Base-by-base conservation (phyloP, 305 asterid species). In the Fraxinus xanthoxyloides region DNA sequence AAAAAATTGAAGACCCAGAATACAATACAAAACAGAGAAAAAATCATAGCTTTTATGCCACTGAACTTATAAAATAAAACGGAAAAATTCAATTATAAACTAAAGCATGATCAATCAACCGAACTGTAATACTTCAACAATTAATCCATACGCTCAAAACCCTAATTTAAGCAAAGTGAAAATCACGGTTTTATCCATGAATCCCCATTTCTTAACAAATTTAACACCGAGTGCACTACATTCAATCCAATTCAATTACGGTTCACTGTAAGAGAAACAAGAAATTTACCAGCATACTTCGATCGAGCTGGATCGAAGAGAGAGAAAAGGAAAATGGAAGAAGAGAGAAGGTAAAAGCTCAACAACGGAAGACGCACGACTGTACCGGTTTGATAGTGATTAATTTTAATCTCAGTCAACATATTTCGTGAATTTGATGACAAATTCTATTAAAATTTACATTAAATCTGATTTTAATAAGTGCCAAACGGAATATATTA, bases 151-250 rank as follows among this genome's bases (percentile, higher is more conserved):
- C 75, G 82, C 85, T 77, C 77, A 81, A 82, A 79, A 35, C 84
- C 84, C 87, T 76, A 83, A 15, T 86, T 83, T 46, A 70, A 79
- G 72, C 85, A 77, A 85, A 85, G 79, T 74, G 63, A 69, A 69
- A 74, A 48, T 82, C 86, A 83, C 86, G 92, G 90, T 67, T 85
- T 89, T 89, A 85, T 88, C 73, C 80, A 73, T 40, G 72, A 85
- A 81, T 74, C 78, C 85, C 79, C 65, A 17, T 79, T 43, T 38
- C 72, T 31, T 72, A 31, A 74, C 19, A 23, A 81, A 83, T 63
- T 82, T 70, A 79, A 80, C 80, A 76, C 32, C 36, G 9, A 9
- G 1, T 35, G 28, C 34, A 9, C 73, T 6, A 15, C 75, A 75
- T 17, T 35, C 40, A 56, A 81, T 8, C 46, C 78, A 82, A 83